Evolutionary conservation across 768 basidiomycete species (phyloP), one percentile per base, ranked within the genome.

Genomic region (Lenzites betulinus): DNA sequence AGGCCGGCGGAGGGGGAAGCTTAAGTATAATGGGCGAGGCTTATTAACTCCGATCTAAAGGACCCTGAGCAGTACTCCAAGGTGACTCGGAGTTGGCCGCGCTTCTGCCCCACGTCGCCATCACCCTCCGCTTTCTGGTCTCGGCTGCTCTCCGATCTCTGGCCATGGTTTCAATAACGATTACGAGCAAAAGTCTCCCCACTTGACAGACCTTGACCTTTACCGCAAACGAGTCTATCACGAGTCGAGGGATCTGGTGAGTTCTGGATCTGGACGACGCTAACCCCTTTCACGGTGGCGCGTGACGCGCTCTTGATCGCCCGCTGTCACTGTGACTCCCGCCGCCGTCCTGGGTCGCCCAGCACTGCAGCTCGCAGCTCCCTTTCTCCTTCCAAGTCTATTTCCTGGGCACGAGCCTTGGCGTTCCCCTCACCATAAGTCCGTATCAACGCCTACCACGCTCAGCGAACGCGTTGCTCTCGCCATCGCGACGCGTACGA

Each of bases 31-130:
- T 54, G 48, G 50, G 23, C 22, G 33, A 33, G 53, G 39, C 20
- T 20, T 59, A 51, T 42, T 51, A 52, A 59, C 62, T 64, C 62
- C 62, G 62, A 58, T 58, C 60, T 44, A 54, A 59, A 50, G 62
- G 57, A 59, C 57, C 61, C 56, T 63, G 61, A 58, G n/a, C 26
- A 15, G 48, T 39, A 13, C 35, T 58, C 55, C 55, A 57, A 50
- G 39, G 47, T 57, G 26, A 50, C 56, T 43, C 56, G 61, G 43
- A 55, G 43, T 52, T 44, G 48, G 25, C 53, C 54, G 48, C 51
- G 42, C 56, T 54, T 50, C 61, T 57, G 51, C 51, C 48, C 51
- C 44, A 54, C 55, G 25, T 47, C 55, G 16, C 51, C 55, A 52
- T 49, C 51, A 42, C 18, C 38, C 30, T 7, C 25, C 43, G 33